phyloP scores from a whole-genome alignment of 208 protist genomes.

The Leishmania amazonensis region DNA sequence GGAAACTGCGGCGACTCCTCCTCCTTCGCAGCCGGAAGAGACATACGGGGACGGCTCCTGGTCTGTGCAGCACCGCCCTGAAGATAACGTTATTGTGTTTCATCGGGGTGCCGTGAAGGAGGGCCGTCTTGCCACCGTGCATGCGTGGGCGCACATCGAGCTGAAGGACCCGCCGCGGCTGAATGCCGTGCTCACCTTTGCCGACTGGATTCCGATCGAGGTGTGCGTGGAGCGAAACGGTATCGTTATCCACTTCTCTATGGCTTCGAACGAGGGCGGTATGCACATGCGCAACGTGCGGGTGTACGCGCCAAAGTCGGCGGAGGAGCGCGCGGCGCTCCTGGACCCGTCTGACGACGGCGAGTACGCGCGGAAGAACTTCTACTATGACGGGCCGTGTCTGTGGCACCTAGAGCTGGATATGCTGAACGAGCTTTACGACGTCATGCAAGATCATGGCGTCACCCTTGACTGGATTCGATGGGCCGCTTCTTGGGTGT shows the following conservation, averaged over 20 bases:
- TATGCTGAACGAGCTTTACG: conserved; percentile 84
- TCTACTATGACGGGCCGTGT: conserved; percentile 86
- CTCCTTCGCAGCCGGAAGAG: conserved; percentile 5
- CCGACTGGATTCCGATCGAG: conserved; percentile 82
- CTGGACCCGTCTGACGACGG: conserved; percentile 53
- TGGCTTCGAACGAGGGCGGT: conserved; percentile 68
- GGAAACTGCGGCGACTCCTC: background rate
- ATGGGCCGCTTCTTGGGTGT: conserved; percentile 80
- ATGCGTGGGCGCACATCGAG: conserved; percentile 62
- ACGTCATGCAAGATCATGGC: conserved; percentile 88
- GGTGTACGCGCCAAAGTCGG: conserved; percentile 45
- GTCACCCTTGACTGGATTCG: conserved; percentile 71
- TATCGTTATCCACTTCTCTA: conserved; percentile 78
- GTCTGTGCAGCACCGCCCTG: conserved; percentile 42
- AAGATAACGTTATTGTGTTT: conserved; percentile 60
- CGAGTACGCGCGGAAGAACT: conserved; percentile 49
- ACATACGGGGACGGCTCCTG: conserved; percentile 45
- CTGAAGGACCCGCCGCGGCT: conserved; percentile 63
- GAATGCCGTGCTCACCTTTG: conserved; percentile 70
- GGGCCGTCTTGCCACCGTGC: conserved; percentile 41
- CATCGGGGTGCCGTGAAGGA: conserved; percentile 41
- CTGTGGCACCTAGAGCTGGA: conserved; percentile 85
- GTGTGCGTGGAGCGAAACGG: conserved; percentile 73
- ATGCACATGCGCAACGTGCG: conserved; percentile 91
- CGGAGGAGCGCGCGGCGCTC: conserved; percentile 25